Evolutionary conservation across 2,329 filamentous ascomycete species (phyloP).

Genomic region (Fusarium nisikadoi): DNA sequence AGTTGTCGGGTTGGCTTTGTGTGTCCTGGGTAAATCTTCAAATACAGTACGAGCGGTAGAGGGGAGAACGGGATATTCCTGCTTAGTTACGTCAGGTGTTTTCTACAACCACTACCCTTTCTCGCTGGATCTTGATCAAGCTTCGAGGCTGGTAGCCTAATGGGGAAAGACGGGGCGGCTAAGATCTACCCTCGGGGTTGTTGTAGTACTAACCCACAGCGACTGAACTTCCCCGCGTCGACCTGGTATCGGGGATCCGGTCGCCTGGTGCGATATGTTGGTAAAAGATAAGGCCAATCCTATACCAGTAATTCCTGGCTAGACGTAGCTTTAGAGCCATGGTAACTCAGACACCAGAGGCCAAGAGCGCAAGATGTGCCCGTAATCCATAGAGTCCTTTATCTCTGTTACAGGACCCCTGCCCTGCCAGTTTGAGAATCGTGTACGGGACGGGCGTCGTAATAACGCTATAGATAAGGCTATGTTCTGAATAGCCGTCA

Average conservation of each 20-base stretch:
- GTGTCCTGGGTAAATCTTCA: fast-evolving
- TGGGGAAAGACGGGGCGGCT: background rate
- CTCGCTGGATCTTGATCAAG: no score
- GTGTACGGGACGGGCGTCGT: fast-evolving
- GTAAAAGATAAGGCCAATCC: background rate
- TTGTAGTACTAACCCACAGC: background rate
- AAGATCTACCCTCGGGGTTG: background rate
- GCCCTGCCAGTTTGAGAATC: no score
- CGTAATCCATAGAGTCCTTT: background rate
- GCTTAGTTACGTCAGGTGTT: fast-evolving
- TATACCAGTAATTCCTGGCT: background rate
- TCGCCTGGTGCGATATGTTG: background rate
- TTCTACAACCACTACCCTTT: fast-evolving
- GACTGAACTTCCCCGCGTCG: background rate
- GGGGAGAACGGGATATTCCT: background rate
- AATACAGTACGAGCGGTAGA: fast-evolving
- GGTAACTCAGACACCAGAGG: fast-evolving
- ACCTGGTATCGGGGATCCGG: fast-evolving
- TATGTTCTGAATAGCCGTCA: no score
- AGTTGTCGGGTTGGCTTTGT: fast-evolving
- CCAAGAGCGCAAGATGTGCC: background rate
- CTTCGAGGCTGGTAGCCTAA: no score
- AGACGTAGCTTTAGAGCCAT: background rate
- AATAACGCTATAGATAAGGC: background rate
- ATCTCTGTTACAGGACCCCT: background rate